These are phyloP conservation scores for Annulohypoxylon truncatum DNA, from an alignment of 2,329 filamentous ascomycete species.

Conservation along the genomic window DNA sequence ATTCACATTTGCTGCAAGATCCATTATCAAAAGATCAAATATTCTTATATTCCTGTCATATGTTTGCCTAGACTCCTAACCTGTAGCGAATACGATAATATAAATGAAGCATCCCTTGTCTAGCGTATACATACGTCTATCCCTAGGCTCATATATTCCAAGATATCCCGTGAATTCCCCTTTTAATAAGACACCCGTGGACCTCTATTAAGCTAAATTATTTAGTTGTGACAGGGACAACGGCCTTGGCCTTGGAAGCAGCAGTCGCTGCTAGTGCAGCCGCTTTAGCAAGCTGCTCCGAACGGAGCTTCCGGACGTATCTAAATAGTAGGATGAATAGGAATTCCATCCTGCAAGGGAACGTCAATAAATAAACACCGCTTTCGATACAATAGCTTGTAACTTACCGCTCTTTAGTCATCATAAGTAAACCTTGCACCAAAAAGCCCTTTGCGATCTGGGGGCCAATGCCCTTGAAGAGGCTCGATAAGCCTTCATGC, in stretches of 20 bases:
- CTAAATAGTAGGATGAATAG: constrained; percentile 87
- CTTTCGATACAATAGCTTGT: not conserved
- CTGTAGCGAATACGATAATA: constrained; percentile 14
- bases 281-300: constrained; percentile 75
- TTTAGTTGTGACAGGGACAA: constrained; percentile 55
- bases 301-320: constrained; percentile 78
- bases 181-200: constrained; percentile 9
- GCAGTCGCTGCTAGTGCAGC: constrained; percentile 67
- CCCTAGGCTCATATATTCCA: not conserved
- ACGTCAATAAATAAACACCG: constrained; percentile 26
- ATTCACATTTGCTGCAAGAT: not conserved
- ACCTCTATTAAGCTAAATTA: constrained; percentile 30
- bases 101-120: constrained; percentile 22
- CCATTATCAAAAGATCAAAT: constrained; percentile 2
- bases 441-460: constrained; percentile 93
- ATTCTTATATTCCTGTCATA: constrained; percentile 13
- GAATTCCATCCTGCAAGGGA: constrained; percentile 77
- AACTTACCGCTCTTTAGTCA: constrained; percentile 92
- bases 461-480: constrained; percentile 97
- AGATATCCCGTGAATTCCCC: not conserved
- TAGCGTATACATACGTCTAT: constrained; percentile 20
- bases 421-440: constrained; percentile 97
- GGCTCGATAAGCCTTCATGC: constrained; percentile 82
- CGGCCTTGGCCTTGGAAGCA: constrained; percentile 63
- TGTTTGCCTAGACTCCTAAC: constrained; percentile 27